Base-by-base conservation (phyloP, 2,329 filamentous ascomycete species). In the Akanthomyces lecanii region DNA sequence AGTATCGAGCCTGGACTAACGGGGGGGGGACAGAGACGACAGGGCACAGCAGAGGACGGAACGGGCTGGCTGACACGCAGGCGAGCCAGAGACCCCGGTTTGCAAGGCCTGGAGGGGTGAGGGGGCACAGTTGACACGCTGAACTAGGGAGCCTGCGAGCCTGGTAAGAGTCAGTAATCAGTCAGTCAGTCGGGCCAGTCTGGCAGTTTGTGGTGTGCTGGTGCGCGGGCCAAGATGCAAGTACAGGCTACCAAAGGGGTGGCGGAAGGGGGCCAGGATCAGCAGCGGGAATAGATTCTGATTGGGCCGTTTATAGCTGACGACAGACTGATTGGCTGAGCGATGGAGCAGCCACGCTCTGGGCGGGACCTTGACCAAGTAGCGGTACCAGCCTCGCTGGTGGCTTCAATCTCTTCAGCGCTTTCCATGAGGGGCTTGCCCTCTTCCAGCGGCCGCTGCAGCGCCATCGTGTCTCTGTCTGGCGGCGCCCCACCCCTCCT, bases 401-500 rank as follows among this genome's bases (percentile, higher is more conserved):
- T 21, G 45, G 21, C 45, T 28, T 48, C 10, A 40, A 16, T 48
- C n/a, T n/a, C n/a, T 33, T 44, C 42, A 45, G 54, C 5, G 25
- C 42, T 25, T 38, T 28, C 18, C 45, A 48, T 33, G 16, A 11
- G n/a, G 33, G 8, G 16, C 33, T 28, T 40, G 38, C 47, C 36
- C n/a, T 52, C 42, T 55, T 56, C 38, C 53, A 56, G 53, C 53
- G n/a, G 40, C 38, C 38, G 42, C 38, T 56, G 40, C 40, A 56
- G 53, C 25, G 53, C 51, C 40, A 23, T 55, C 11, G 12, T 45
- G 38, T 40, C 44, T 21, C 16, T 21, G 44, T 12, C 44, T 52
- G 44, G 28, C 33, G n/a, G 33, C 3, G 48, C 54, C 42, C 57
- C 62, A 57, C 62, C 33, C 40, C 18, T 40, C 62, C 40, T 48